Percentiles rank a stretch among this genome's conserved stretches.
Evolutionary conservation across 202 grass and related monocot genomes (phyloP).

Genomic region (Bolboschoenoplectus hybrid): DNA sequence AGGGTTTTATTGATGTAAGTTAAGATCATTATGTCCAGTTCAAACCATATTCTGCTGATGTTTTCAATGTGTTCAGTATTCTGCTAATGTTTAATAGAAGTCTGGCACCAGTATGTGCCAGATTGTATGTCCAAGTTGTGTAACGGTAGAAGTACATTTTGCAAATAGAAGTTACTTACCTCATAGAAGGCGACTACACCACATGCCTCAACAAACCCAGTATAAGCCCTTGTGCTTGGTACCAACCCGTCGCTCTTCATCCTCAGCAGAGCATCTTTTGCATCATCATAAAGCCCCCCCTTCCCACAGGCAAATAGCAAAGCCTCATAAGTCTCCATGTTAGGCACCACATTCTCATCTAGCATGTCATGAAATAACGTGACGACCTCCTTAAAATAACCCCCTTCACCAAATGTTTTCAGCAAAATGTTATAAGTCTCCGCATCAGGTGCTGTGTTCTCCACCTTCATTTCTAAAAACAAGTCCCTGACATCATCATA

Average conservation of each 20-base stretch:
- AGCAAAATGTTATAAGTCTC: conserved; percentile 92
- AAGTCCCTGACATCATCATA: conserved; percentile 89
- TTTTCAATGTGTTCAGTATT: not conserved
- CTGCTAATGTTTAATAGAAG: not conserved
- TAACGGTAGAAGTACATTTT: conserved; percentile 2
- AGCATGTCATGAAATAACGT: conserved; percentile 84
- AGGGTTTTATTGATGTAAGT: not conserved
- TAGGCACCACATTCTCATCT: conserved; percentile 64
- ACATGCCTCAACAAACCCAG: conserved; percentile 81
- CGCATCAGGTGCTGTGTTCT: conserved; percentile 62
- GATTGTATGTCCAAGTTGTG: not conserved
- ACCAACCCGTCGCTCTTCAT: conserved; percentile 72
- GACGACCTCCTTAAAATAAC: conserved; percentile 94
- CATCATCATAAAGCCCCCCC: conserved; percentile 89
- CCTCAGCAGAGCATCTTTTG: conserved; percentile 70
- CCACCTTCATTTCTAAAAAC: conserved; percentile 86
- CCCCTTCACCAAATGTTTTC: conserved; percentile 72
- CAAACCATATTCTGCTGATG: not conserved
- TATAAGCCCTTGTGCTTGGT: conserved; percentile 83
- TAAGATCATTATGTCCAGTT: conserved; percentile 1
- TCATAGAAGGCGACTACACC: conserved; percentile 83
- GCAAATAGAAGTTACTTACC: conserved; percentile 45
- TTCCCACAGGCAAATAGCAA: conserved; percentile 81
- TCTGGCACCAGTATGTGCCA: not conserved
- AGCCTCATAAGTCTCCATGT: conserved; percentile 87